These are phyloP conservation scores for Dalbergia cultrata DNA, from an alignment of 306 rosid genomes.

Conservation along the genomic window DNA sequence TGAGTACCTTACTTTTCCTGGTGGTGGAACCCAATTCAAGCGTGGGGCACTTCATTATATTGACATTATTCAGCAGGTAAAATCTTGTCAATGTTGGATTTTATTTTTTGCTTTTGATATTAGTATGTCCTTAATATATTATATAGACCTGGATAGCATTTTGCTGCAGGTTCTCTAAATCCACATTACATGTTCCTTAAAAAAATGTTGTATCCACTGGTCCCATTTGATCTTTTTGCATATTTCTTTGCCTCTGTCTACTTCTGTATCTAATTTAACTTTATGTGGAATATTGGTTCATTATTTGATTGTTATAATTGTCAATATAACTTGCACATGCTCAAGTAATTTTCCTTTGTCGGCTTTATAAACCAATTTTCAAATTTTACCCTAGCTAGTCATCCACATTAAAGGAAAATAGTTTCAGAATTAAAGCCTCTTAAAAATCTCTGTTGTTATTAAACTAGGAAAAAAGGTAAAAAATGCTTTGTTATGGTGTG, in stretches of 20 bases:
- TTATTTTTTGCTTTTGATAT: conserved; percentile 25
- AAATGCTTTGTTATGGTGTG: background rate
- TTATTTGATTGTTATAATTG: background rate
- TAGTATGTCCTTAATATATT: background rate
- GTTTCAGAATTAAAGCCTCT: background rate
- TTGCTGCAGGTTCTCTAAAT: conserved; percentile 34
- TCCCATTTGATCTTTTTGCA: background rate
- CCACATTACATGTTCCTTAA: conserved; percentile 30
- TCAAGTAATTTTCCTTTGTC: background rate
- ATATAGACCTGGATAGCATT: conserved; percentile 11
- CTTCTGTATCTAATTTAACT: background rate
- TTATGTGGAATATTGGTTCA: background rate
- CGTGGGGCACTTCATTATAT: conserved; percentile 98
- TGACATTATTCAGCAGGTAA: conserved; percentile 83
- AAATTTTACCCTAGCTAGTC: background rate
- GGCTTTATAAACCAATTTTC: background rate
- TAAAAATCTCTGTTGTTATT: background rate
- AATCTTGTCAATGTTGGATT: conserved; percentile 17
- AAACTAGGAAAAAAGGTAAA: background rate
- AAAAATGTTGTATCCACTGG: background rate
- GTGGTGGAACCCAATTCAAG: conserved; percentile 98
- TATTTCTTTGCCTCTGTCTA: conserved; percentile 15
- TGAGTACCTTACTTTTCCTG: conserved; percentile 94
- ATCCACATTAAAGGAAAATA: background rate
- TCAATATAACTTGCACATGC: background rate